Evolutionary conservation across 768 basidiomycete genomes (phyloP), one percentile per base, ranked within the genome.

Genomic region (Serendipita indica): DNA sequence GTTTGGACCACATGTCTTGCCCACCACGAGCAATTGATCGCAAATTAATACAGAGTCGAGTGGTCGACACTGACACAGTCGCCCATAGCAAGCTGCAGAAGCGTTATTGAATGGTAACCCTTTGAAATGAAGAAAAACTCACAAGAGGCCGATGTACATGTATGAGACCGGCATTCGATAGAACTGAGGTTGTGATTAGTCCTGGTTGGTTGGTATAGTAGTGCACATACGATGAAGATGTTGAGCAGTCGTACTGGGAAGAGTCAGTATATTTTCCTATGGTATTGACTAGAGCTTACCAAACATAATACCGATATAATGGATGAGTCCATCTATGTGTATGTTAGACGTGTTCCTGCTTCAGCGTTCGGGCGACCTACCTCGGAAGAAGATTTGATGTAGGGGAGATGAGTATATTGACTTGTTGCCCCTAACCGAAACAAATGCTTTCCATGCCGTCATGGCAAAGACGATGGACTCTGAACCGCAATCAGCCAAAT

Each of bases 331-430:
- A n/a, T 54, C 49, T 54, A 32, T 16, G 16, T 7, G 30, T 10
- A 20, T 12, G 10, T 54, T 27, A 54, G 49, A 22, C 1, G 35
- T 10, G 7, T 27, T 16, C 20, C 16, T 27, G 20, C 16, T 13
- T 4, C 12, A 20, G 20, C 20, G n/a, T 1, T 54, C 2, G 45
- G 1, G 49, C 22, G n/a, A 54, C 49, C 5, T 54, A 54, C 49
- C 49, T 10, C 49, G 49, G n/a, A 54, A 54, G 49, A 54, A 54
- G 22, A 54, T 54, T 30, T 54, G 49, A 27, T 54, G 49, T 22
- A 54, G 49, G n/a, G 49, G 49, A 2, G 49, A 54, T 20, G 20
- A n/a, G n/a, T 54, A 54, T 30, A 54, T 32, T 30, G 49, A 22
- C 30, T 32, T 25, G n/a, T 32, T 18, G 30, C 20, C 20, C 3